Base-by-base conservation (phyloP, 768 basidiomycete species). In the Sporobolomyces roseus region DNA sequence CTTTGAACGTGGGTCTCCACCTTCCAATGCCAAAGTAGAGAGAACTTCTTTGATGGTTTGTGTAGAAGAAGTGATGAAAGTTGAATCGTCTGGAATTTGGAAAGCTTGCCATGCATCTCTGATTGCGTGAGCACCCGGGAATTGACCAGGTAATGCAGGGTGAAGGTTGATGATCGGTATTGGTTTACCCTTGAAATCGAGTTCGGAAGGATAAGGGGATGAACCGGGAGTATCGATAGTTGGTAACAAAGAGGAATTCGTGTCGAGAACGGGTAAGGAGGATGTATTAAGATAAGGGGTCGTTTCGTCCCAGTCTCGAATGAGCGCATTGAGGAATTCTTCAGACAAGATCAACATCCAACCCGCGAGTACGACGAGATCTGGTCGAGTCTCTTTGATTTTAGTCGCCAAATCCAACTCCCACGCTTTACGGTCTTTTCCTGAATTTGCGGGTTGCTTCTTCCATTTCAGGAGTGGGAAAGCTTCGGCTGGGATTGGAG, bases 341-440 rank as follows among this genome's bases (percentile, higher is more conserved):
- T 90, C 87, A 65, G 87, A 86, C 66, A 97, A 83, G 75, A 98
- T 90, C 76, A 98, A 93, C 94, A 99, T 97, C 91, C 92, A 99
- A 0, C 96, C 96, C 0, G 94, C 96, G n/a, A 98, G 83, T 10
- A 98, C 89, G 54, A 98, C 84, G 30, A 94, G 78, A 78, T 97
- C 90, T 0, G 94, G 94, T 46, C 55, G 32, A 17, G 64, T 65
- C 8, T 80, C 79, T 25, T 81, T 84, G 30, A 79, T 77, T 8
- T 88, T 75, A 5, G 91, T 85, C 60, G 85, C 83, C 36, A 83
- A 80, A 12, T 90, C 91, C 2, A 93, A 83, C 76, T 90, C 94
- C 79, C 96, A 97, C 77, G 94, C 90, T 52, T 84, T 81, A 25
- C 94, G 82, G 85, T 85, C 29, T n/a, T 49, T 56, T 14, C 29